Evolutionary conservation across 495 filamentous ascomycete genomes (phyloP).

Genomic region (Pseudoneurospora amorphoporcata): DNA sequence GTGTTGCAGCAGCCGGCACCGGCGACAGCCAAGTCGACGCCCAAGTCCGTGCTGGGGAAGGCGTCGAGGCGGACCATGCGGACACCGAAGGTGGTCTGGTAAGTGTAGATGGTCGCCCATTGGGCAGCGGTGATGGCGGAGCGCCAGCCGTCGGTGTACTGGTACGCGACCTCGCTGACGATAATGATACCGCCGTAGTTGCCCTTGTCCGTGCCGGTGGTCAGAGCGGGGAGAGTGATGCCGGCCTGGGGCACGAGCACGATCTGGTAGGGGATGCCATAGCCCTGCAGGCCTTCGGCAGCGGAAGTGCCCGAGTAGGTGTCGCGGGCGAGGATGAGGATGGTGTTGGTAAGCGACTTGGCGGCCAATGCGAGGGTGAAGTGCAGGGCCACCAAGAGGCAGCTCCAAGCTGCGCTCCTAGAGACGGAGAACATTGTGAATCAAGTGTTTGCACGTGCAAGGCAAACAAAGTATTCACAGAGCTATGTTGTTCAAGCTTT

Average conservation of each 20-base stretch:
- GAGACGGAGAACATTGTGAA: background rate
- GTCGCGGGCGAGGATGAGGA: conserved; percentile 50
- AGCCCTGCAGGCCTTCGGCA: conserved; percentile 47
- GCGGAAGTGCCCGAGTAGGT: conserved; percentile 33
- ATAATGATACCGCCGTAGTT: conserved; percentile 51
- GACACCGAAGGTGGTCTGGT: conserved; percentile 47
- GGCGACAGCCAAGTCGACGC: conserved; percentile 16
- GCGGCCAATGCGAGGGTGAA: conserved; percentile 5
- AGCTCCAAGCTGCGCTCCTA: background rate
- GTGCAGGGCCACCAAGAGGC: background rate
- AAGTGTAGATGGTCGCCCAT: conserved; percentile 46
- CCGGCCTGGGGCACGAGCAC: conserved; percentile 44
- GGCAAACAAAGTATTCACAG: background rate
- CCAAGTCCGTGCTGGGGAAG: conserved; percentile 43
- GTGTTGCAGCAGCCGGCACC: conserved; percentile 28
- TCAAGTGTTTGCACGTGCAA: background rate
- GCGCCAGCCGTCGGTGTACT: conserved; percentile 37
- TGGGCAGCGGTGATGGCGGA: conserved; percentile 48
- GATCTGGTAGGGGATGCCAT: conserved; percentile 49
- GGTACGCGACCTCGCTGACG: conserved; percentile 46
- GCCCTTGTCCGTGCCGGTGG: conserved; percentile 30
- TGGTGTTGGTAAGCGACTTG: conserved; percentile 29
- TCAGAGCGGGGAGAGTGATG: conserved; percentile 40
- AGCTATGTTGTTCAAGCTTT: background rate
- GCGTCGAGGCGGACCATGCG: conserved; percentile 53